Base-by-base conservation (phyloP, 2,329 filamentous ascomycete genomes). In the Amphichorda felina region DNA sequence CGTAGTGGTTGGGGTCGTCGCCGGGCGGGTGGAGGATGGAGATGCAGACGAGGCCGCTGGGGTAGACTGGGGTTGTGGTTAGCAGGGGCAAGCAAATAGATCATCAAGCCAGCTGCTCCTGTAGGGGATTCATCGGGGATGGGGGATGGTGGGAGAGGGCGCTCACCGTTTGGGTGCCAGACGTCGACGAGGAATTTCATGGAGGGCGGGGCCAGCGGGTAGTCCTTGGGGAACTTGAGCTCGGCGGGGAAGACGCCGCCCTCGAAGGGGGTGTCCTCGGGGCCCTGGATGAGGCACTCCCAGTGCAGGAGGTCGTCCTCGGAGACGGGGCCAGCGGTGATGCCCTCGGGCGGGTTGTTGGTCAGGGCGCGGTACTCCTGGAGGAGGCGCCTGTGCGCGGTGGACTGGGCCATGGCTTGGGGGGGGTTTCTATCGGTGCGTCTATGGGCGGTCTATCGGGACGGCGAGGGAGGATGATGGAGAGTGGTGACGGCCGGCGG, bases 1-100 rank as follows among this genome's bases (percentile, higher is more conserved):
- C 89, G 70, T 96, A 96, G 66, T 94, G 88, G 64, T 95, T 95
- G 37, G 91, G 91, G 60, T 96, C 89, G 62, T 96, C 89, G 50
- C 91, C 89, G 3, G 89, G 89, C 3, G 89, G 82, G 60, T 96
- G 89, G 2, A 96, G 78, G 63, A 96, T 96, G n/a, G 85, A 94
- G 52, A 96, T 96, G 65, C 89, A 96, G 48, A 96, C 91, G 14
- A 89, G 74, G 43, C 89, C 89, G 55, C 82, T 89, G 13, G 82
- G 74, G 56, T 96, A 96, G 35, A 96, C 88, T 94, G 45, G 6
- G 27, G 15, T n/a, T n/a, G n/a, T n/a, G 15, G 15, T 30, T 30
- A 11, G 9, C n/a, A n/a, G n/a, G n/a, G n/a, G n/a, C n/a, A n/a
- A n/a, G n/a, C n/a, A n/a, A n/a, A n/a, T n/a, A n/a, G n/a, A n/a